Conservation (phyloP, 1,284 basidiomycete species). For the Irpex sp. region DNA sequence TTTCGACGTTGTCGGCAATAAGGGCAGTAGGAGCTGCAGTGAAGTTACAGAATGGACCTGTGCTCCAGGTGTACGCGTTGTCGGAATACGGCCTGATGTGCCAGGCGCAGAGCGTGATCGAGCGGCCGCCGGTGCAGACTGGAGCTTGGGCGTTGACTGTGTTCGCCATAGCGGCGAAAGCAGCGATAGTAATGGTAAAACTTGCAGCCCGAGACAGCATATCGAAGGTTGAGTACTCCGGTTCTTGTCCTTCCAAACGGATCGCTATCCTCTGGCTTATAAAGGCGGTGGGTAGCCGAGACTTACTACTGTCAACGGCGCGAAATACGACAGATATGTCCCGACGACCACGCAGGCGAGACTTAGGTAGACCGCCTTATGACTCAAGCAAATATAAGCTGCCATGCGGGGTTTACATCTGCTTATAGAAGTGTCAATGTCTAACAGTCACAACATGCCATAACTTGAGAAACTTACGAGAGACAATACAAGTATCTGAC, state of each 20-base stretch:
- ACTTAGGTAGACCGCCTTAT: not conserved
- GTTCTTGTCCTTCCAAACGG: no score
- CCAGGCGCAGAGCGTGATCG: conserved; percentile 1
- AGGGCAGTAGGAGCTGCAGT: not conserved
- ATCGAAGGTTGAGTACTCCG: no score
- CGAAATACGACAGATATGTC: no score
- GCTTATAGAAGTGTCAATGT: not conserved
- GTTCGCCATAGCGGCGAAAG: not conserved
- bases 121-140: not conserved
- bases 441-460: not conserved
- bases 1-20: conserved; percentile 7
- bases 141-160: not conserved
- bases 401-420: not conserved
- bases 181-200: not conserved
- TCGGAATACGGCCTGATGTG: conserved; percentile 8
- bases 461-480: not conserved
- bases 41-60: not conserved
- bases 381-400: not conserved
- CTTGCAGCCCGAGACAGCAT: not conserved
- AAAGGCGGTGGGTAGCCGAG: no score
- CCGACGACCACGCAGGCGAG: not conserved
- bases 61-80: conserved; percentile 5
- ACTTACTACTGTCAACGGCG: no score
- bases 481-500: not conserved
- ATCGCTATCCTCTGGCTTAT: no score